These are phyloP conservation scores for Linnemannia schmuckeri DNA, from an alignment of 192 early-diverging fungal genomes.

Conservation along the genomic window DNA sequence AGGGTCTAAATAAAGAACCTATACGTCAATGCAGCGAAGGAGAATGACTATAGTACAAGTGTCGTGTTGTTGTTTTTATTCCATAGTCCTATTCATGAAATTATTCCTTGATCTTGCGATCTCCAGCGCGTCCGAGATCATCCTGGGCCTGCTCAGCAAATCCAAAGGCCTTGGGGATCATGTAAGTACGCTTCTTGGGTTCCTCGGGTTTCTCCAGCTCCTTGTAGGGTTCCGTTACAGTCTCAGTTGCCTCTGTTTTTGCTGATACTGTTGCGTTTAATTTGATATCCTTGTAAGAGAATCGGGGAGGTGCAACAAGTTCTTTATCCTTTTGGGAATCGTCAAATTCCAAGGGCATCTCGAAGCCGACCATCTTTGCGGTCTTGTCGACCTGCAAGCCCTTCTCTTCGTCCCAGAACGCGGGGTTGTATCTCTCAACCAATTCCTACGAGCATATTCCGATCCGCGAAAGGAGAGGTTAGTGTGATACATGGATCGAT, in stretches of 20 bases:
- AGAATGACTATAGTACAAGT: not conserved
- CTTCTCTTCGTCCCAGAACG: conserved; percentile 56
- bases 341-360: conserved; percentile 45
- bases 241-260: not conserved
- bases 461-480: not conserved
- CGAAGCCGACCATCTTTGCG: conserved; percentile 54
- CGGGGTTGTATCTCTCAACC: conserved; percentile 55
- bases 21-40: not conserved
- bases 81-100: not conserved
- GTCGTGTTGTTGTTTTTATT: conserved; percentile 2
- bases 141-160: conserved; percentile 46
- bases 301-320: conserved; percentile 21
- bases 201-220: conserved; percentile 32
- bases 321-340: conserved; percentile 27
- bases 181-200: conserved; percentile 51
- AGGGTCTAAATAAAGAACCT: not conserved
- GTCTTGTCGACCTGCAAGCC: conserved; percentile 53
- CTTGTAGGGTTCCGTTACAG: conserved; percentile 20
- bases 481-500: not conserved
- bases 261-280: not conserved
- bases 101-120: conserved; percentile 43
- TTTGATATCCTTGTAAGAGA: conserved; percentile 29
- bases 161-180: conserved; percentile 55
- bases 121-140: conserved; percentile 50
- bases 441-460: conserved; percentile 18